phyloP scores from a whole-genome alignment of 257 asterid species.

The Asclepias syriaca region DNA sequence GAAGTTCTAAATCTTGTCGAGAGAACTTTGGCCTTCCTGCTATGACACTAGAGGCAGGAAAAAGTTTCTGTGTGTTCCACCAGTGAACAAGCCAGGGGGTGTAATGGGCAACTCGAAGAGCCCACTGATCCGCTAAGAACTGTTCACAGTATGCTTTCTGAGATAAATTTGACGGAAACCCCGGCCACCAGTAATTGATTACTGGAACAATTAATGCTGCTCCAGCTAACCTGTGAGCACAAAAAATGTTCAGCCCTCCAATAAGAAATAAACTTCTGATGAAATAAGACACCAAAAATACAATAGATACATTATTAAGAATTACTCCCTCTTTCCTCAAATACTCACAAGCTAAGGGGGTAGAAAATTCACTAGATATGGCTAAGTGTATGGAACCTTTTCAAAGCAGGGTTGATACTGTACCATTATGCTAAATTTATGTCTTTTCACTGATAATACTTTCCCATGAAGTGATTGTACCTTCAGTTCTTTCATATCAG shows the following conservation, averaged over 20 bases:
- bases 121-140: constrained; percentile 53
- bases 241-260: neutral
- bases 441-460: neutral
- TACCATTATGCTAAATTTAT: neutral
- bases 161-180: constrained; percentile 53
- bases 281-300: constrained; percentile 4
- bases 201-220: constrained; percentile 56
- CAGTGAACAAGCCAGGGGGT: constrained; percentile 65
- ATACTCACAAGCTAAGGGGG: neutral
- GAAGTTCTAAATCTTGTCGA: constrained; percentile 40
- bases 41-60: constrained; percentile 54
- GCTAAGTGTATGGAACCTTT: neutral
- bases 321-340: neutral
- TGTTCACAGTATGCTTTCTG: constrained; percentile 49
- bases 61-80: constrained; percentile 76
- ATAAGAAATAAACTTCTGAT: neutral
- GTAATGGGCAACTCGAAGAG: constrained; percentile 56
- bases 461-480: neutral
- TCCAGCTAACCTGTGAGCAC: constrained; percentile 52
- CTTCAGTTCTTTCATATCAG: neutral
- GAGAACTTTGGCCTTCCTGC: constrained; percentile 44
- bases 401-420: neutral
- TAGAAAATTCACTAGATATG: neutral
- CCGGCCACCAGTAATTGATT: constrained; percentile 74
- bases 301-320: neutral